These are phyloP conservation scores for Collybia sp. DNA, from an alignment of 768 basidiomycete species.

Conservation along the genomic window DNA sequence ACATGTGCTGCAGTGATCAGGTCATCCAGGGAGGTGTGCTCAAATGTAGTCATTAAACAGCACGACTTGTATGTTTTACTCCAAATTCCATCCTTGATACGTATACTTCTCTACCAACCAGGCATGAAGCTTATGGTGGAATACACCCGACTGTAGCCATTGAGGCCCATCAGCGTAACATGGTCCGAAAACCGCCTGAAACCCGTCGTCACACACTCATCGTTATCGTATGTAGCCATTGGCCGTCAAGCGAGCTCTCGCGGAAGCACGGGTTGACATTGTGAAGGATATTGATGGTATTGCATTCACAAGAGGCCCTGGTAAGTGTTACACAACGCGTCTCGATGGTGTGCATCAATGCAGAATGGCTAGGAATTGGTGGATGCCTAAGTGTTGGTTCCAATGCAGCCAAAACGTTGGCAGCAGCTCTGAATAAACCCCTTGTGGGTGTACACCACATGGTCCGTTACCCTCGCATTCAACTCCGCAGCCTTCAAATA, in stretches of 20 bases:
- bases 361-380: conserved; percentile 51
- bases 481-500: conserved; percentile 1
- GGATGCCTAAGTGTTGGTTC: conserved; percentile 78
- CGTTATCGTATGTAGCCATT: conserved; percentile 45
- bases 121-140: conserved; percentile 60
- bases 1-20: conserved; percentile 87
- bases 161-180: conserved; percentile 70
- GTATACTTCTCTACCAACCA: conserved; percentile 16
- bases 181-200: conserved; percentile 37
- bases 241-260: conserved; percentile 65
- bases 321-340: conserved; percentile 24
- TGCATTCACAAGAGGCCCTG: conserved; percentile 88
- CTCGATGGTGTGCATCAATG: not conserved
- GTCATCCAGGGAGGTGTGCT: conserved; percentile 62
- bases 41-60: conserved; percentile 87
- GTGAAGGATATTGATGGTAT: conserved; percentile 74
- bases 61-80: conserved; percentile 44
- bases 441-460: conserved; percentile 93
- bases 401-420: conserved; percentile 82
- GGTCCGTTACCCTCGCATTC: conserved; percentile 41
- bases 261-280: conserved; percentile 51
- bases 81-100: not conserved
- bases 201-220: not conserved
- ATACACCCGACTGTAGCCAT: conserved; percentile 81
- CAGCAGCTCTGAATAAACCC: conserved; percentile 73